Conservation (phyloP, 176 grass and related monocot species). For the Microstegium vimineum region DNA sequence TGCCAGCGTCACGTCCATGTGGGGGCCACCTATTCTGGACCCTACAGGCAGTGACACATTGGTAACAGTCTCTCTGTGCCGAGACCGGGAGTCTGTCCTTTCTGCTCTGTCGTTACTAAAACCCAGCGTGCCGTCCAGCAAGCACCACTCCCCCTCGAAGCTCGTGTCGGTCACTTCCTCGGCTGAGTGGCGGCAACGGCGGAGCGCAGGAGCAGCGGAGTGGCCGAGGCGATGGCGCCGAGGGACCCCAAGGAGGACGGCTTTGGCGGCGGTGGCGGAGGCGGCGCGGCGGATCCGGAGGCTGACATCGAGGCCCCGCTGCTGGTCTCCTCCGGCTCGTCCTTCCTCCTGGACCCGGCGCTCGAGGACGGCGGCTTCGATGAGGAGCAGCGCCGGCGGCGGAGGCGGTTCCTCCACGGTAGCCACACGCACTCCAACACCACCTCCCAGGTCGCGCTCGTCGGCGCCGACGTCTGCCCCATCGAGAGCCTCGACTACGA, state of each 20-base stretch:
- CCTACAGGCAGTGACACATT: background rate
- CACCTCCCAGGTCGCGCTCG: constrained; percentile 87
- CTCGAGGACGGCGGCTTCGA: constrained; percentile 26
- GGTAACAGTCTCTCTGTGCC: background rate
- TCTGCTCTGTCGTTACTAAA: background rate
- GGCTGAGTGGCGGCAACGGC: background rate
- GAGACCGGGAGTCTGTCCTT: background rate
- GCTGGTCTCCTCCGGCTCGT: constrained; percentile 26
- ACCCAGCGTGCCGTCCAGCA: too few relatives aligned
- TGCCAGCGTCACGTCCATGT: background rate
- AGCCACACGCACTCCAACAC: constrained; percentile 46
- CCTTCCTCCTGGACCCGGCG: constrained; percentile 30
- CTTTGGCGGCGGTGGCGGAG: background rate
- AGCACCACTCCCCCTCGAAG: background rate
- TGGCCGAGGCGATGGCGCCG: constrained; percentile 22
- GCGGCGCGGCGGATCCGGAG: constrained; percentile 28
- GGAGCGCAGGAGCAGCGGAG: background rate
- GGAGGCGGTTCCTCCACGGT: constrained; percentile 30
- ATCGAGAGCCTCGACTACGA: constrained; percentile 98
- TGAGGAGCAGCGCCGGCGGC: constrained; percentile 23
- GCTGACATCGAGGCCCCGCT: constrained; percentile 38
- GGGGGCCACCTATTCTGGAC: background rate
- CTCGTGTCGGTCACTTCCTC: background rate
- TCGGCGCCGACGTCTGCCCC: constrained; percentile 69
- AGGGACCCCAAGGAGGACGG: constrained; percentile 3